These are phyloP conservation scores for Claviceps lovelessii DNA, from an alignment of 2,329 filamentous ascomycete genomes.

Conservation along the genomic window DNA sequence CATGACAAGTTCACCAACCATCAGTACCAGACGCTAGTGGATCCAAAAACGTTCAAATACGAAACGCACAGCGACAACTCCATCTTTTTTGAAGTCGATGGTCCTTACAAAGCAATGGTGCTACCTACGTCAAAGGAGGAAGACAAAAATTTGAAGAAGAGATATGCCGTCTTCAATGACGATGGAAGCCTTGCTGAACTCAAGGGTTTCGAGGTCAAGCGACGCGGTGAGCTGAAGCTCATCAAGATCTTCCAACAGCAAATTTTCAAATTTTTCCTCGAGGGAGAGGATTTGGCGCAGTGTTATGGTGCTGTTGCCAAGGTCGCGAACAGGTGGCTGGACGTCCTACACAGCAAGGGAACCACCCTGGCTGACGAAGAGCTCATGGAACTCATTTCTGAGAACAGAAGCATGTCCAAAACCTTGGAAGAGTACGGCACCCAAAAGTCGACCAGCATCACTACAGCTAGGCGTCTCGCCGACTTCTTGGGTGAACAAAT, in stretches of 20 bases:
- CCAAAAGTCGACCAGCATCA: constrained; percentile 99
- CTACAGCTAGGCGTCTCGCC: constrained; percentile 82
- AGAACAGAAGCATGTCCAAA: constrained; percentile 97
- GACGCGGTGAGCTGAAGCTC: constrained; percentile 91
- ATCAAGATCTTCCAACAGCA: constrained; percentile 99
- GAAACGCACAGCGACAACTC: constrained; percentile 97
- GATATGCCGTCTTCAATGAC: constrained; percentile 97
- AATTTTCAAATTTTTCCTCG: constrained; percentile 98
- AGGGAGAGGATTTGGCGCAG: constrained; percentile 73
- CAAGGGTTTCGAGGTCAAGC: constrained; percentile 96
- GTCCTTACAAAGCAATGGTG: constrained; percentile 95
- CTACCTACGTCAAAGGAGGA: constrained; percentile 95
- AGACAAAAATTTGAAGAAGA: constrained; percentile 98
- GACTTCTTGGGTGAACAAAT: constrained; percentile 97
- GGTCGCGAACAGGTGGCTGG: constrained; percentile 91
- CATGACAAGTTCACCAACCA: constrained; percentile 93
- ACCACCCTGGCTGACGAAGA: constrained; percentile 88
- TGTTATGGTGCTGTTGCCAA: constrained; percentile 87
- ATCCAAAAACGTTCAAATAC: constrained; percentile 70
- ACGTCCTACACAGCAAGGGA: constrained; percentile 81
- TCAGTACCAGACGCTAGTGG: constrained; percentile 83
- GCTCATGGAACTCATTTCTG: constrained; percentile 97
- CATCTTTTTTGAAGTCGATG: constrained; percentile 98
- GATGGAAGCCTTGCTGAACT: constrained; percentile 89
- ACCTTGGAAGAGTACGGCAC: constrained; percentile 88